phyloP scores from a whole-genome alignment of 768 basidiomycete genomes.

The Epithele typhae region DNA sequence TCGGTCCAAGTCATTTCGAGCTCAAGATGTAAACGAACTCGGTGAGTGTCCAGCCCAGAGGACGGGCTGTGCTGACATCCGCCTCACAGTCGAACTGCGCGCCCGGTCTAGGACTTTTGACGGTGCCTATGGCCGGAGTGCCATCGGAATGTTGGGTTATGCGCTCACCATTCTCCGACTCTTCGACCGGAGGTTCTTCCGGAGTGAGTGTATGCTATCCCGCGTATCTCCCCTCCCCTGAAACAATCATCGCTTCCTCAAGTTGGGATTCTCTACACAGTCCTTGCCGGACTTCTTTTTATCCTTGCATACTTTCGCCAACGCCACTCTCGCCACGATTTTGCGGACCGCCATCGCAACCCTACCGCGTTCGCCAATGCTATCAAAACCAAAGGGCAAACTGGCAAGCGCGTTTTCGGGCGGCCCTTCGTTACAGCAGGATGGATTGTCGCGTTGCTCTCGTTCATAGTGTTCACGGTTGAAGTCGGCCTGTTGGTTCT shows the following conservation, averaged over 20 bases:
- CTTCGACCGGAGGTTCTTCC: constrained; percentile 72
- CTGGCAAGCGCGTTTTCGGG: constrained; percentile 61
- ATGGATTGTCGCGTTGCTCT: constrained; percentile 62
- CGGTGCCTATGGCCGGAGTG: constrained; percentile 76
- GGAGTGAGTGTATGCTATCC: constrained; percentile 43
- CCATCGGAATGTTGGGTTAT: constrained; percentile 70
- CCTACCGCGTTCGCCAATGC: constrained; percentile 27
- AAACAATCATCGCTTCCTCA: not conserved
- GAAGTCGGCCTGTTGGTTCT: constrained; percentile 66
- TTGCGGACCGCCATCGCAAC: constrained; percentile 50
- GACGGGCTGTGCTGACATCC: not conserved
- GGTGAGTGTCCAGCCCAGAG: constrained; percentile 8
- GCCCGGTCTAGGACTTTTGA: constrained; percentile 81
- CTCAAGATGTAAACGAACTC: constrained; percentile 31
- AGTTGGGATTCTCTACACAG: constrained; percentile 61
- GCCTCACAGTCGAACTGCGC: constrained; percentile 53
- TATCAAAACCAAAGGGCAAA: constrained; percentile 56
- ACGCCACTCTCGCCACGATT: constrained; percentile 68
- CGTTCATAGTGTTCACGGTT: constrained; percentile 53
- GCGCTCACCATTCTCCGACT: constrained; percentile 70
- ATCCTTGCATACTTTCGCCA: constrained; percentile 55
- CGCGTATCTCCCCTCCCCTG: not conserved
- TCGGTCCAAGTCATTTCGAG: constrained; percentile 28
- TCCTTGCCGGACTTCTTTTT: constrained; percentile 59
- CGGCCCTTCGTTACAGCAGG: constrained; percentile 79